Conservation (phyloP, 1,284 basidiomycete genomes). For the Apiotrichum brassicae region DNA sequence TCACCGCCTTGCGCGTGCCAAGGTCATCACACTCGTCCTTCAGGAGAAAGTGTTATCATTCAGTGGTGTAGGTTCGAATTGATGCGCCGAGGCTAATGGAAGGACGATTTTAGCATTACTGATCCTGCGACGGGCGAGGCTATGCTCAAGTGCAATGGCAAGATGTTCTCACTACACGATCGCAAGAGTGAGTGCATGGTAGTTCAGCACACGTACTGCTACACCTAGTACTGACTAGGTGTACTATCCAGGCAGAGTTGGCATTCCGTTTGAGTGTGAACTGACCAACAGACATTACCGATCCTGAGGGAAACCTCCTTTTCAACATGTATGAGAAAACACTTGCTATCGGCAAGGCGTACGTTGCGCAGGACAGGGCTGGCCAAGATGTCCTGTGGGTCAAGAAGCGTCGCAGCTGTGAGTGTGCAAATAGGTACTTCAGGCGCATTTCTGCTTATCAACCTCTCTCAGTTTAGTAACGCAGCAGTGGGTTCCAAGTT, state of each 20-base stretch:
- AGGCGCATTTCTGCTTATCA: background rate
- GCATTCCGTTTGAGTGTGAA: background rate
- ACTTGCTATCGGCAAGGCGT: background rate
- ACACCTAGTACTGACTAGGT: too few species aligned
- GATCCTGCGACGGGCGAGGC: background rate
- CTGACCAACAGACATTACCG: constrained; percentile 3
- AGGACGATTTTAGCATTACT: constrained; percentile 7
- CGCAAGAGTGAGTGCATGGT: constrained; percentile 8
- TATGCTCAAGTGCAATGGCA: constrained; percentile 5
- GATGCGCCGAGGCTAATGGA: background rate
- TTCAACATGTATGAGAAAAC: constrained; percentile 7
- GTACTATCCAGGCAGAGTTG: too few species aligned
- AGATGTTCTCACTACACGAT: constrained; percentile 4
- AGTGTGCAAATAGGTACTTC: background rate
- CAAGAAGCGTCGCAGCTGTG: constrained; percentile 1
- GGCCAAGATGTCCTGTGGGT: constrained; percentile 1
- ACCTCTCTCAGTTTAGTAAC: background rate
- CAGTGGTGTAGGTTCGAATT: background rate
- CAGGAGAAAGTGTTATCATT: constrained; percentile 24
- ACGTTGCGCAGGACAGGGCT: background rate
- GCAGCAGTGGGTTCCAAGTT: constrained; percentile 7
- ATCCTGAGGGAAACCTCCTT: constrained; percentile 6
- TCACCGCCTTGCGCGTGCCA: background rate
- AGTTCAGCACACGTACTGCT: too few species aligned
- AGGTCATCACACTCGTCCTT: constrained; percentile 16